Percentiles rank a stretch among this genome's conserved stretches.
phyloP scores from a whole-genome alignment of 805 yeast genomes.

The Metschnikowia arizonensis region DNA sequence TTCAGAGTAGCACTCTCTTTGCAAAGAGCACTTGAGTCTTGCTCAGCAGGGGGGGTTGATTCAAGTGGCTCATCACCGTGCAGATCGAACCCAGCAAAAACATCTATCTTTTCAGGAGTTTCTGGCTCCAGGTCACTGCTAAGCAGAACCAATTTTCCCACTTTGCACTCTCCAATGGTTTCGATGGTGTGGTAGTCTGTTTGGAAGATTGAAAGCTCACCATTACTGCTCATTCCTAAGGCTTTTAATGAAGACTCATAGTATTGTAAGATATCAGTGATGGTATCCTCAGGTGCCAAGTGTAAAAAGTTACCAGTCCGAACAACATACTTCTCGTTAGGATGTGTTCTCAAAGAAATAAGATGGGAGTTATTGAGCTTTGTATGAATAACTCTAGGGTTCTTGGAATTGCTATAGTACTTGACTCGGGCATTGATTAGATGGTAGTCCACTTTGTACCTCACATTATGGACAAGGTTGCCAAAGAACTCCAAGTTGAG shows the following conservation, averaged over 20 bases:
- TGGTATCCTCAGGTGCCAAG: slow-evolving; percentile 15
- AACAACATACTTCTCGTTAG: slow-evolving; percentile 29
- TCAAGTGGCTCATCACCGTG: neutral
- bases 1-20: slow-evolving; percentile 4
- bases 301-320: slow-evolving; percentile 32
- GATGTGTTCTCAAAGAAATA: slow-evolving; percentile 36
- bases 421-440: slow-evolving; percentile 33
- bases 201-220: neutral
- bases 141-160: slow-evolving; percentile 3
- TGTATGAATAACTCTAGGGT: slow-evolving; percentile 36
- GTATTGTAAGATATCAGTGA: slow-evolving; percentile 11
- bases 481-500: slow-evolving; percentile 11
- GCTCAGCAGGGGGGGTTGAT: neutral
- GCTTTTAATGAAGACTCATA: slow-evolving; percentile 6
- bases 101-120: neutral
- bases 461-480: slow-evolving; percentile 22
- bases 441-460: slow-evolving; percentile 31
- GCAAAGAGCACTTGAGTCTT: slow-evolving; percentile 1
- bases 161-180: neutral
- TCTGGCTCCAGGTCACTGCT: slow-evolving; percentile 1
- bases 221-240: neutral
- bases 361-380: slow-evolving; percentile 31
- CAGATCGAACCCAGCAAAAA: slow-evolving; percentile 1
- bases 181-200: neutral
- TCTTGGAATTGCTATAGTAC: slow-evolving; percentile 36